Conservation (phyloP, 306 rosid species). For the Trichosanthes truncata region DNA sequence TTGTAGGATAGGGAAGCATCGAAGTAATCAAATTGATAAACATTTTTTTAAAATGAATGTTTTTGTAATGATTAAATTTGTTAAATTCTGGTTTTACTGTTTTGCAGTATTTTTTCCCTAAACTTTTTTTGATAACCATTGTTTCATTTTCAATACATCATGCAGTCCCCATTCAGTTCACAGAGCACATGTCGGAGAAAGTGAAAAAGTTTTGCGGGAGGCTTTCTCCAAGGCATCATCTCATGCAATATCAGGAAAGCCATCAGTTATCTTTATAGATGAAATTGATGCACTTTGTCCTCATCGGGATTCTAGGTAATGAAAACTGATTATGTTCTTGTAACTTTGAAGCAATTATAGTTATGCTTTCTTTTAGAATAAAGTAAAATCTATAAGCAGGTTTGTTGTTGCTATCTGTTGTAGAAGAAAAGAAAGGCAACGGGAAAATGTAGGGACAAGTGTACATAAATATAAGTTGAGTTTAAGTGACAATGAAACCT, state of each 20-base stretch:
- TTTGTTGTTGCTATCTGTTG: neutral
- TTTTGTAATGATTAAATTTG: neutral
- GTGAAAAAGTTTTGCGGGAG: constrained; percentile 67
- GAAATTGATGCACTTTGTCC: constrained; percentile 89
- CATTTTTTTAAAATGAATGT: neutral
- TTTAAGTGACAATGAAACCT: neutral
- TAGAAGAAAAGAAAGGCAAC: neutral
- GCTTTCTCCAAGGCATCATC: constrained; percentile 72
- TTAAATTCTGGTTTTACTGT: neutral
- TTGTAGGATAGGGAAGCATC: neutral
- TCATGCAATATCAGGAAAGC: constrained; percentile 43
- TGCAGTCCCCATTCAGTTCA: constrained; percentile 72
- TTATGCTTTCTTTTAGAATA: neutral
- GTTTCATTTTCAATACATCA: constrained; percentile 15
- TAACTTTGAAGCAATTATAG: neutral
- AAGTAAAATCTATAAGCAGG: neutral
- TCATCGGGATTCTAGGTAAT: constrained; percentile 71
- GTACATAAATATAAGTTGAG: neutral
- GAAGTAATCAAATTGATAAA: neutral
- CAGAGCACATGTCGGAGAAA: constrained; percentile 68
- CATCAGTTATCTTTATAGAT: constrained; percentile 71
- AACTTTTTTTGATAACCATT: neutral
- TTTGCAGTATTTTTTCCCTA: neutral
- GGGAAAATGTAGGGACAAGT: neutral
- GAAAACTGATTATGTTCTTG: neutral